These are phyloP conservation scores for Berberis vulgaris DNA, from an alignment of 164 flowering plant genomes.

Conservation along the genomic window DNA sequence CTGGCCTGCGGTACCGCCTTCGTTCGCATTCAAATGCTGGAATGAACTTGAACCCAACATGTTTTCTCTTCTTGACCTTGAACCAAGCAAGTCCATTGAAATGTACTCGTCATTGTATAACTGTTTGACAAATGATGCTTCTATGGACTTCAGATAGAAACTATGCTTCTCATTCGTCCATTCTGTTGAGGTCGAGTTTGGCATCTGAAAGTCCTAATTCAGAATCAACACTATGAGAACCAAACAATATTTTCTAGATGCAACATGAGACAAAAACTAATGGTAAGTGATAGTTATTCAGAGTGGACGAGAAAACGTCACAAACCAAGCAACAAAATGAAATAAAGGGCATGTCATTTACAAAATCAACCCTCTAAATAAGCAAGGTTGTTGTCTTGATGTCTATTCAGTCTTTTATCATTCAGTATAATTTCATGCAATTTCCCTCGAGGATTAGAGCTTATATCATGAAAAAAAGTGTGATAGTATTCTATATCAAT, in stretches of 20 bases:
- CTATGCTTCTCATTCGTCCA: slow-evolving; percentile 97
- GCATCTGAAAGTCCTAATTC: slow-evolving; percentile 23
- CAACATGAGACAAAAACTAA: neutral
- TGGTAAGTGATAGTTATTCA: neutral
- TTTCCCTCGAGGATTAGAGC: no score
- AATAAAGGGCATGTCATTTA: no score
- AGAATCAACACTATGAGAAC: slow-evolving; percentile 6
- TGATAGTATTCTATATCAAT: no score
- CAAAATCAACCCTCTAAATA: no score
- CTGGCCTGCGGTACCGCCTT: slow-evolving; percentile 38
- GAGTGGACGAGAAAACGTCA: neutral
- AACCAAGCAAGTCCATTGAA: slow-evolving; percentile 25
- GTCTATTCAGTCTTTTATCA: no score
- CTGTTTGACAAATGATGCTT: slow-evolving; percentile 66
- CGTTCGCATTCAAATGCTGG: slow-evolving; percentile 8
- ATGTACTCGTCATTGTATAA: slow-evolving; percentile 24
- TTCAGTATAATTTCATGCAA: no score
- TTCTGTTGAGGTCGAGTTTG: slow-evolving; percentile 27
- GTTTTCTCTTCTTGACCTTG: slow-evolving; percentile 16
- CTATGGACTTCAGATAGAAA: slow-evolving; percentile 71
- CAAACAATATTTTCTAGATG: neutral
- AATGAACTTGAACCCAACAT: slow-evolving; percentile 15
- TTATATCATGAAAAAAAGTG: no score
- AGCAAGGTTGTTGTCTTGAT: no score
- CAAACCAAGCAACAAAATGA: no score